Base-by-base conservation (phyloP, 805 yeast species). In the Middelhovenomyces tepae region DNA sequence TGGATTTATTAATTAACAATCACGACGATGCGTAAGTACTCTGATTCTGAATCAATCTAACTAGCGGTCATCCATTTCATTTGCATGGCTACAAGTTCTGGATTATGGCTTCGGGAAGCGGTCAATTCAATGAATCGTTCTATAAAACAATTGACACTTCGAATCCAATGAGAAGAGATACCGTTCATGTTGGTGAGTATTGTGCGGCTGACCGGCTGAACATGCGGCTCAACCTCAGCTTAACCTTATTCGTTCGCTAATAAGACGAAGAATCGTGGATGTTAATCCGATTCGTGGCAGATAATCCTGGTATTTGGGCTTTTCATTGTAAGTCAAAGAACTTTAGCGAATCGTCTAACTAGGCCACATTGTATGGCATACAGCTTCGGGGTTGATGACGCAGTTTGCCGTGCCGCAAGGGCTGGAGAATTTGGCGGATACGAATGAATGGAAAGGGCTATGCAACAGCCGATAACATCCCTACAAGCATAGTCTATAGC, bases 351-450 rank as follows among this genome's bases (percentile, higher is more conserved):
- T n/a, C n/a, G n/a, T n/a, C n/a, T n/a, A n/a, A n/a, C n/a, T n/a
- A n/a, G n/a, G 95, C 62, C 95, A 85, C 56, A 77, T 85, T 50
- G 87, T 84, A 54, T 86, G 96, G 96, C 96, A 87, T 62, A 71
- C 86, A 58, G 71, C 74, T 46, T 94, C 87, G 60, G 96, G 96
- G 47, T 69, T 86, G 51, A 28, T 44, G 19, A 48, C 54, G 50
- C 51, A 50, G 26, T 44, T 57, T 19, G 31, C 42, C n/a, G 32
- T 53, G 1, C 34, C 39, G 27, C 53, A n/a, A n/a, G n/a, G n/a
- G n/a, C n/a, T n/a, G n/a, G n/a, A n/a, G n/a, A n/a, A n/a, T n/a
- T n/a, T n/a, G n/a, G n/a, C n/a, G n/a, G n/a, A n/a, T n/a, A n/a
- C n/a, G n/a, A n/a, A n/a, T n/a, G n/a, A n/a, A n/a, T n/a, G n/a